Evolutionary conservation across 805 yeast genomes (phyloP), one percentile per base, ranked within the genome.

Genomic region (Ogataea siamensis): DNA sequence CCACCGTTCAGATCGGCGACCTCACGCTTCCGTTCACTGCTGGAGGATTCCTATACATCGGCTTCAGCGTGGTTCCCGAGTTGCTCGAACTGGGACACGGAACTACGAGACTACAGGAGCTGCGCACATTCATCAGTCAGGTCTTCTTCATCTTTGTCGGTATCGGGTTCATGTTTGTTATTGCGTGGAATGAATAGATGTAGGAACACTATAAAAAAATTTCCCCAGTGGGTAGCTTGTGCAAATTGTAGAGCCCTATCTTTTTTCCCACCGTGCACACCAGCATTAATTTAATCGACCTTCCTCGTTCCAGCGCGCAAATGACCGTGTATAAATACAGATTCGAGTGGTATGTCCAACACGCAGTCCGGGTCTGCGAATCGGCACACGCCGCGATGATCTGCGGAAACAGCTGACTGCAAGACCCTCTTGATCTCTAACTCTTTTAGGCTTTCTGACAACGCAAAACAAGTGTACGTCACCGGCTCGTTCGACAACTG

Each of bases 31-130:
- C 91, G 11, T 73, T 83, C 53, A 80, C 88, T 1, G 84, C 88
- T 1, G 93, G 91, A 45, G 85, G 86, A 5, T 79, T 83, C 53
- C 56, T 83, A 16, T 83, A 83, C 54, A 80, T 83, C 45, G 86
- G 85, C 6, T 80, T 81, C 15, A 83, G 85, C 30, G 83, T 83
- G n/a, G 74, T 83, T 25, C 91, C 93, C 1, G 87, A 83, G 51
- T 57, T 83, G 15, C 59, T 83, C 30, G 80, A 74, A 50, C 47
- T 71, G 3, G 62, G 59, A 13, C 43, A 46, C 4, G 59, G 57
- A 5, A 57, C 62, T 12, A 49, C 70, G 9, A 67, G 70, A 47
- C 35, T 42, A 6, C 55, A 62, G 21, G 80, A 71, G 45, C 26
- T 67, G 5, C 34, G 48, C 21, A 68, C 61, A 30, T 73, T 72